Base-by-base conservation (phyloP, 345 rosid species). In the Salix arbutifolia region DNA sequence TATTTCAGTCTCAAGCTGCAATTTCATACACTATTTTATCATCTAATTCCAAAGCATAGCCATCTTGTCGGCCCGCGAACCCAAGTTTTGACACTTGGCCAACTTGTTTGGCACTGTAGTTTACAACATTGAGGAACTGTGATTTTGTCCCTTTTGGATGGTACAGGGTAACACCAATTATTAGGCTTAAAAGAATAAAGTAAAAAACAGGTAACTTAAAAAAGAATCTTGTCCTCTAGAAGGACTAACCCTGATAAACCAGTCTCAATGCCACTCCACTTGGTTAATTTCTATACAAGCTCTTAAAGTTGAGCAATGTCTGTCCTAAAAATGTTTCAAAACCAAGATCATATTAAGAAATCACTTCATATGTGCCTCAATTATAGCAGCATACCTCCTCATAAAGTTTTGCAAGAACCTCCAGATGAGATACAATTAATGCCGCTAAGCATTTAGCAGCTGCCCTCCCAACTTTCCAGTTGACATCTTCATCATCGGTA, bases 381-480 rank as follows among this genome's bases (percentile, higher is more conserved):
- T 42, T 42, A 74, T 35, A 28, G 25, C 16, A 53, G 10, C 21
- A 77, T 85, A 96, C 99, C 98, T 91, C 97, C 82, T 84, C 85
- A 79, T 96, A 96, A 31, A 96, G 84, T 84, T 88, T 91, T 31
- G 97, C 80, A 60, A 92, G 88, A 83, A 96, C 78, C 89, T 96
- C 99, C 46, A 97, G 95, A 75, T 97, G 97, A 82, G 99, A 94
- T 80, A 96, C 92, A 64, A 96, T 96, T 75, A 92, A 81, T 48
- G 94, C 98, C 25, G 99, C 94, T 84, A 96, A 86, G 78, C 98
- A 96, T 89, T 96, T 96, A 31, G 98, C 97, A 30, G 98, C 91
- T 60, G 97, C 98, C 84, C 99, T 91, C 85, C 99, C 88, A 83
- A 96, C 98, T 88, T 96, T 96, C 99, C 99, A 96, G 86, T 98